Evolutionary conservation across 805 yeast genomes (phyloP).

Genomic region (Sungouiella thailandica): DNA sequence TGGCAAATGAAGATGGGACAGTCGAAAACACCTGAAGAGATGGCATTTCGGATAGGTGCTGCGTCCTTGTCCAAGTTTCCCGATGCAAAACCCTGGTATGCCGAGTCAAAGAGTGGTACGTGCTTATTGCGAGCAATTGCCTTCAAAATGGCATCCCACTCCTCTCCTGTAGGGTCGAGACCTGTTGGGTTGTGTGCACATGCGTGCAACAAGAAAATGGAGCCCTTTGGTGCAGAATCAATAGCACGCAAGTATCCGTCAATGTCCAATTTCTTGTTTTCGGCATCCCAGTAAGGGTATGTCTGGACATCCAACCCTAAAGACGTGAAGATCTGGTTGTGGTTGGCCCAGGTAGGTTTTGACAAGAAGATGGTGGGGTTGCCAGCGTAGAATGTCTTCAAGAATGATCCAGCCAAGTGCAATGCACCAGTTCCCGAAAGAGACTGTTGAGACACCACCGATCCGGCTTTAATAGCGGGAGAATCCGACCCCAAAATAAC

Average conservation of each 20-base stretch:
- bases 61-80: constrained; percentile 84
- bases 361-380: constrained; percentile 14
- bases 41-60: constrained; percentile 69
- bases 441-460: constrained; percentile 65
- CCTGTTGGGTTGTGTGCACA: constrained; percentile 99
- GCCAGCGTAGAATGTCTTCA: constrained; percentile 46
- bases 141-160: constrained; percentile 71
- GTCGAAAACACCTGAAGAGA: constrained; percentile 27
- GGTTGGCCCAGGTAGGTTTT: constrained; percentile 98
- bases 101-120: constrained; percentile 85
- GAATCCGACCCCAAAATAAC: constrained; percentile 63
- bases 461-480: constrained; percentile 21
- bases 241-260: constrained; percentile 63
- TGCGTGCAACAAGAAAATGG: constrained; percentile 80
- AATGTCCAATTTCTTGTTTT: constrained; percentile 65
- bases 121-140: constrained; percentile 59
- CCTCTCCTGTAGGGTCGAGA: constrained; percentile 78
- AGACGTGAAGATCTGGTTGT: constrained; percentile 70
- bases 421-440: constrained; percentile 89
- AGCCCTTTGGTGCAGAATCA: constrained; percentile 64
- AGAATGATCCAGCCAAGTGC: constrained; percentile 76
- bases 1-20: constrained; percentile 76
- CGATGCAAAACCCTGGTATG: constrained; percentile 95
- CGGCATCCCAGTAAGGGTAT: constrained; percentile 85
- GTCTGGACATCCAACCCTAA: constrained; percentile 61